Conservation (phyloP, 2,329 filamentous ascomycete genomes). For the Colletotrichum sp. region DNA sequence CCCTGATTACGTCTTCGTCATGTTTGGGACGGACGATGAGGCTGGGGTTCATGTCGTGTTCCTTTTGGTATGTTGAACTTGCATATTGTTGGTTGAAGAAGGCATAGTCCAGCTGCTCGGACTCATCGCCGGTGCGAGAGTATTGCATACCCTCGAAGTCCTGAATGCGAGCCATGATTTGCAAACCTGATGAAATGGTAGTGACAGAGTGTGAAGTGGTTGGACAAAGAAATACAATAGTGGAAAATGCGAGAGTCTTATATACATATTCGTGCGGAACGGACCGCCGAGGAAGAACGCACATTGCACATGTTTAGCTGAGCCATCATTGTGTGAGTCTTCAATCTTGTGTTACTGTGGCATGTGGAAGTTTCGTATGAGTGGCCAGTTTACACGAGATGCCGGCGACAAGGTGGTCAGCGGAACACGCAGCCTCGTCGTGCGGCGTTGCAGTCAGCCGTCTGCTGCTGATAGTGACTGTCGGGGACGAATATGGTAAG, state of each 20-base stretch:
- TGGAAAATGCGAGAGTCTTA: not conserved
- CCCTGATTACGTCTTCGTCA: conserved; percentile 45
- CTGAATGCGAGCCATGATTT: not conserved
- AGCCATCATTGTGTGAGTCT: not conserved
- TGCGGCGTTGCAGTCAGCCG: not conserved
- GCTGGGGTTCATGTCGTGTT: conserved; percentile 47
- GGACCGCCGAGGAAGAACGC: fast-evolving
- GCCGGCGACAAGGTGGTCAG: not conserved
- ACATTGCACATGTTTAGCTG: fast-evolving
- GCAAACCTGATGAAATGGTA: not conserved
- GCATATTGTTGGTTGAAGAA: conserved; percentile 44
- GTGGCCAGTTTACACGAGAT: not conserved
- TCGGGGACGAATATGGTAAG: not conserved
- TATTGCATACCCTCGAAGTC: conserved; percentile 14
- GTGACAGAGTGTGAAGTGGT: not conserved
- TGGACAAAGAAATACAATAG: fast-evolving
- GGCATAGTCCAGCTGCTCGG: not conserved
- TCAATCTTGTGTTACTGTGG: not conserved
- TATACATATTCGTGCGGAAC: not conserved
- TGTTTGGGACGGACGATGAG: conserved; percentile 48
- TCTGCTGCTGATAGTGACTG: not conserved
- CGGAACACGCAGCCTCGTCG: not conserved
- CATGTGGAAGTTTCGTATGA: not conserved
- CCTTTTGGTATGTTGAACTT: conserved; percentile 42
- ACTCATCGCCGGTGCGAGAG: not conserved